phyloP scores from a whole-genome alignment of 768 basidiomycete species.

The Xanthoconium stramineum region DNA sequence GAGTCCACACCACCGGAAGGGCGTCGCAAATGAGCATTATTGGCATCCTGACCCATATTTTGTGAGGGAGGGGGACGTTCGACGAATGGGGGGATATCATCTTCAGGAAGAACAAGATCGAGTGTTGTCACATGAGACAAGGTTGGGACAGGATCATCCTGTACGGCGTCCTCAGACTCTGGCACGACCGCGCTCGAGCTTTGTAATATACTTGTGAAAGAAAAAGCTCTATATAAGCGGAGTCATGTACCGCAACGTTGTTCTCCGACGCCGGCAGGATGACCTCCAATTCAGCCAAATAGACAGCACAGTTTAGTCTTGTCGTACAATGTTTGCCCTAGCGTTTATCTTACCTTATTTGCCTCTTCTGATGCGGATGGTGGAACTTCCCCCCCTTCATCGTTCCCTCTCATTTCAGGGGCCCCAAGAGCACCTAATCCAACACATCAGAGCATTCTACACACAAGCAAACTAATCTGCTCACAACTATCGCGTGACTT shows the following conservation, averaged over 20 bases:
- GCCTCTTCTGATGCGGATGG: too few relatives aligned
- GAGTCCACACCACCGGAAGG: conserved; percentile 9
- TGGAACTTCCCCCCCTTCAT: too few relatives aligned
- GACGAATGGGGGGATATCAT: not conserved
- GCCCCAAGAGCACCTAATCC: not conserved
- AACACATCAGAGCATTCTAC: too few relatives aligned
- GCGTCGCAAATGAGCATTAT: not conserved
- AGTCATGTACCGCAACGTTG: not conserved
- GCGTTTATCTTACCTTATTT: too few relatives aligned
- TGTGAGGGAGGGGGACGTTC: not conserved
- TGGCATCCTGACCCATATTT: not conserved
- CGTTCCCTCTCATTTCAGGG: not conserved
- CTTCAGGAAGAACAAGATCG: conserved; percentile 19
- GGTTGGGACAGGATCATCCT: not conserved
- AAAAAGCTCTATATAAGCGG: not conserved
- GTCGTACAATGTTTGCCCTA: too few relatives aligned
- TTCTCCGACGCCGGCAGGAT: not conserved
- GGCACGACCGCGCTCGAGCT: not conserved
- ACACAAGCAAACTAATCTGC: not conserved
- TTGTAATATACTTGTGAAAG: not conserved
- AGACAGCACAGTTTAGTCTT: too few relatives aligned
- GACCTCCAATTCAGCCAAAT: too few relatives aligned
- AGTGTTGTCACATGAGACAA: not conserved
- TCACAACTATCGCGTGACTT: conserved; percentile 2
- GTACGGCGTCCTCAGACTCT: not conserved